Base-by-base conservation (phyloP, 202 grass and related monocot species). In the Elaeis oleifera region DNA sequence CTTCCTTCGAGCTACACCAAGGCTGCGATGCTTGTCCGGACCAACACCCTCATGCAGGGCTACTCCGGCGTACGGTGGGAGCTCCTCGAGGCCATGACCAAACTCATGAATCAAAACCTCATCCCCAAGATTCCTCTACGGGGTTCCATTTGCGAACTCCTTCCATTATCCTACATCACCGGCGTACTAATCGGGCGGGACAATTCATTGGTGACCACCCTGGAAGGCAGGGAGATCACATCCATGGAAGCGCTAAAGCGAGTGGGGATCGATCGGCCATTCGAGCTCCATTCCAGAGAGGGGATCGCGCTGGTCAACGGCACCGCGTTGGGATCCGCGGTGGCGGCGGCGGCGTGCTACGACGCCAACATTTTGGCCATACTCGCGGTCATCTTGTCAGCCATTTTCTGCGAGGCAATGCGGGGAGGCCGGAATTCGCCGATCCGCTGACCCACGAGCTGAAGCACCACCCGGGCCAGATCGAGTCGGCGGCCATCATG, bases 41-140 rank as follows among this genome's bases (percentile, higher is more conserved):
- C 58, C 16, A 60, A 60, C 58, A 60, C 58, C 58, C 58, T 60
- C 11, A 32, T 60, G 58, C 58, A 60, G 27, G 58, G 58, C 0
- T 60, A 36, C 26, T 60, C 58, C 58, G 58, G 58, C 58, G 31
- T 60, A 27, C 58, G 58, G 58, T 60, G 58, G 58, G 58, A 60
- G 58, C 24, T 60, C 14, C 25, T 60, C 2, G 58, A 60, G 16
- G 58, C 58, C 26, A 60, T 60, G 11, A 16, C 16, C 25, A 29
- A 22, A 16, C 58, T 60, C 58, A 60, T 60, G 17, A 60, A 60
- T 9, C 16, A 16, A 17, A 60, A 60, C 27, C 27, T 60, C 5
- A 29, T 60, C 16, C 58, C 58, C 16, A 60, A 60, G 58, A 25
- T 60, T 18, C 58, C 58, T 1, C 58, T 60, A 1, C 58, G 58